Base-by-base conservation (phyloP, 2,329 filamentous ascomycete genomes). In the Botryosphaeria dothidea region DNA sequence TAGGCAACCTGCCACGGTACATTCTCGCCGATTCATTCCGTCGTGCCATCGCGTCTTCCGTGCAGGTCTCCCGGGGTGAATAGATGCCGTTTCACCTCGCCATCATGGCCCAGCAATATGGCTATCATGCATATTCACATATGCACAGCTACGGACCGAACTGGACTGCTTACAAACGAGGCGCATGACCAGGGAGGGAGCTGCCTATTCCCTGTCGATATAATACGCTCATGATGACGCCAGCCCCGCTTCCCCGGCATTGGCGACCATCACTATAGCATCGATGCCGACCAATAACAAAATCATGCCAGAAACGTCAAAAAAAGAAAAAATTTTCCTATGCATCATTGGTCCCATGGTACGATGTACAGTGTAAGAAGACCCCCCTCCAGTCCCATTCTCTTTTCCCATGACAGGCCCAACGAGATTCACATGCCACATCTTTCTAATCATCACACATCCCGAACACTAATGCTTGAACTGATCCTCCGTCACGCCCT, bases 401-500 rank as follows among this genome's bases (percentile, higher is more conserved):
- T 4, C 25, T 15, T 34, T 23, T 29, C 17, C 38, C 19, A 21
- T 2, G 25, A 23, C 19, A 2, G n/a, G 17, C 8, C 27, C 5
- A 25, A 25, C 8, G 2, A 27, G 8, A n/a, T 21, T 23, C 27
- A 61, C n/a, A 48, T 3, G 25, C n/a, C 7, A 25, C 11, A n/a
- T 21, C 15, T 15, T 27, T 6, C 25, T 2, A 13, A 31, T 15
- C 17, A 43, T 23, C 31, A 19, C 4, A 8, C 13, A 25, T 6
- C 8, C 5, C 29, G 13, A 13, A 17, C 17, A 34, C 52, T 13
- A 64, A 38, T 67, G 63, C 52, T 93, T 90, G 79, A 99, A 99
- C 81, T 99, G 95, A 74, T 97, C 93, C 84, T 99, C 95, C 0
- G 95, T 99, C 66, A 99, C 95, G 66, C 95, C 95, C 82, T 93